These are phyloP conservation scores for Sporothrix sp. DNA, from an alignment of 2,329 filamentous ascomycete species.

Conservation along the genomic window DNA sequence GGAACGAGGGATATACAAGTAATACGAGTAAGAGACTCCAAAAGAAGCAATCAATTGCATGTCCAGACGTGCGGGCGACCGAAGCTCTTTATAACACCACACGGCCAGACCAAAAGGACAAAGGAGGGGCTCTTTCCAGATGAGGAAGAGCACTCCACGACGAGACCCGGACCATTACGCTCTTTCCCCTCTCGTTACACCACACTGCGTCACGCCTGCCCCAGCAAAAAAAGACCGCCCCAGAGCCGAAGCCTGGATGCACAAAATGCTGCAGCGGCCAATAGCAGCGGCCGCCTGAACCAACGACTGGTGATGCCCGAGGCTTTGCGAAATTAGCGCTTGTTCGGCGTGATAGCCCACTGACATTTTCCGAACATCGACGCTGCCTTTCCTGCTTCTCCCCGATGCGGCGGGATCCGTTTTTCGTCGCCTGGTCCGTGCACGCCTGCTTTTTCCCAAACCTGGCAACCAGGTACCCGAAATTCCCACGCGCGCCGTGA, in stretches of 20 bases:
- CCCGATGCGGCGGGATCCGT: neutral
- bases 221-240: constrained; percentile 5
- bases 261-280: constrained; percentile 1
- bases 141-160: constrained; percentile 4
- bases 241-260: constrained; percentile 5
- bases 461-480: constrained; percentile 8
- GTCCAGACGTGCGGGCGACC: neutral
- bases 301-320: constrained; percentile 11
- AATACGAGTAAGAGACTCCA: neutral
- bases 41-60: neutral
- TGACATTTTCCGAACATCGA: constrained; percentile 6
- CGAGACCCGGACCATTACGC: neutral
- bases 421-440: constrained; percentile 3
- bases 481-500: constrained; percentile 6
- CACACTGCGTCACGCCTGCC: neutral
- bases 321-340: constrained; percentile 12
- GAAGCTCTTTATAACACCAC: constrained; percentile 8
- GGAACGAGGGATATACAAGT: constrained; percentile 2
- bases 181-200: neutral
- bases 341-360: neutral
- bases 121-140: constrained; percentile 7
- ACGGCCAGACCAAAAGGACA: constrained; percentile 2
- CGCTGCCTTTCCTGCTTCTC: neutral
- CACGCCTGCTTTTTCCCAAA: neutral
- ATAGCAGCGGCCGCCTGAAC: neutral